Evolutionary conservation across 495 filamentous ascomycete species (phyloP).

Genomic region (Penicillium samsonianum): DNA sequence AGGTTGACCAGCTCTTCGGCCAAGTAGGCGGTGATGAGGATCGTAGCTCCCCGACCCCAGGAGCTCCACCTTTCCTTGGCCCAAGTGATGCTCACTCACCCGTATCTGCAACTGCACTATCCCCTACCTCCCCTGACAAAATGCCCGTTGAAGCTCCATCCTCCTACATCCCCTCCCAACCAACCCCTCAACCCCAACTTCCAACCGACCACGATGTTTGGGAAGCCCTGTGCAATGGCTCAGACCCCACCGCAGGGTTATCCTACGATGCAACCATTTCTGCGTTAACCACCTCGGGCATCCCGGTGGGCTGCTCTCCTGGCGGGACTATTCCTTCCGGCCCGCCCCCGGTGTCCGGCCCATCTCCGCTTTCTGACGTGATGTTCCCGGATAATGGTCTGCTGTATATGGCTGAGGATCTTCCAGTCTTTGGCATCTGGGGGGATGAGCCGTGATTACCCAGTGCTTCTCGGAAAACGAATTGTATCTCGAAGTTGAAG

Average conservation of each 20-base stretch:
- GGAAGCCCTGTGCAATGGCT: conserved; percentile 36
- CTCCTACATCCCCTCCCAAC: conserved; percentile 17
- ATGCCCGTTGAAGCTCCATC: conserved; percentile 12
- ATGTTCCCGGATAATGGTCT: conserved; percentile 45
- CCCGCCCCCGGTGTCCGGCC: conserved; percentile 21
- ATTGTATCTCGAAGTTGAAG: background rate
- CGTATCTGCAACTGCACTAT: conserved; percentile 13
- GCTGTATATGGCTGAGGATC: conserved; percentile 45
- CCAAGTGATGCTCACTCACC: conserved; percentile 13
- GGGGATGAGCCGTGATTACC: conserved; percentile 23
- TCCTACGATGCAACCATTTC: conserved; percentile 50
- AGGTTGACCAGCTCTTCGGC: conserved; percentile 45
- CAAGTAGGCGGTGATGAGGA: conserved; percentile 32
- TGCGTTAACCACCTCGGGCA: conserved; percentile 49
- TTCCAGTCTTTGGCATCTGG: conserved; percentile 44
- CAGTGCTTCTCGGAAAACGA: background rate
- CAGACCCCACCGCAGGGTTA: conserved; percentile 28
- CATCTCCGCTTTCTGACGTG: conserved; percentile 43
- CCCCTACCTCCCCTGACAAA: conserved; percentile 34
- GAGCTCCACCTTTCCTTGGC: conserved; percentile 14
- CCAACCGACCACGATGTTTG: conserved; percentile 28
- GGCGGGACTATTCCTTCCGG: conserved; percentile 39
- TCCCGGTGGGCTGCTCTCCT: conserved; percentile 44
- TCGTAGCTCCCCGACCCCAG: conserved; percentile 10
- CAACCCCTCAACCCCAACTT: conserved; percentile 13